Evolutionary conservation across 1,139 yeast species (phyloP).

Genomic region (Taphrina deformans): DNA sequence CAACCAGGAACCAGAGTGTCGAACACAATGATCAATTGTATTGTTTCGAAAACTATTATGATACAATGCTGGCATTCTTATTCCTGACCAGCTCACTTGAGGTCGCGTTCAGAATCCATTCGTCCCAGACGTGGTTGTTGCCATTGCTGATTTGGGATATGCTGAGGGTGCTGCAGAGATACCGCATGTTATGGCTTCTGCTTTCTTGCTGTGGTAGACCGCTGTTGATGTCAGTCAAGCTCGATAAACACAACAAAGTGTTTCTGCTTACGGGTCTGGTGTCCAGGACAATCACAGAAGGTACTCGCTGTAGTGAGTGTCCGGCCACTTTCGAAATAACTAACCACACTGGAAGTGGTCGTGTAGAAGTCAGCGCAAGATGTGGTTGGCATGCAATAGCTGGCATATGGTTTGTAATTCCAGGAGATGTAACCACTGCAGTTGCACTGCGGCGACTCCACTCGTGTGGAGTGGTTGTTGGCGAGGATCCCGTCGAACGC

Average conservation of each 20-base stretch:
- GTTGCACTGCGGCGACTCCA: conserved; percentile 12
- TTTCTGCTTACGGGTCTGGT: not conserved
- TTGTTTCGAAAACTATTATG: too few species aligned
- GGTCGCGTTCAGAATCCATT: not conserved
- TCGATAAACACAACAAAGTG: not conserved
- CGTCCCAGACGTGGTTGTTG: not conserved
- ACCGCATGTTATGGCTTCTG: not conserved
- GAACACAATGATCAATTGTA: not conserved
- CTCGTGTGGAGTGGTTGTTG: conserved; percentile 3
- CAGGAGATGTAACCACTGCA: conserved; percentile 8
- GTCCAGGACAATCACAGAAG: conserved; percentile 7
- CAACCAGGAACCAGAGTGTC: not conserved
- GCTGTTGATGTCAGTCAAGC: not conserved
- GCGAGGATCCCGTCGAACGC: conserved; percentile 5
- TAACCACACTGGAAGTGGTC: not conserved
- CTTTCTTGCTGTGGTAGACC: not conserved
- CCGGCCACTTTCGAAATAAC: not conserved
- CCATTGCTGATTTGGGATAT: not conserved
- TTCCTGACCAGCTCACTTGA: too few species aligned
- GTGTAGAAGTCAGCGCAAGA: not conserved
- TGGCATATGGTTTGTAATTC: conserved; percentile 1
- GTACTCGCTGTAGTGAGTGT: not conserved
- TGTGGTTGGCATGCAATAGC: conserved; percentile 11
- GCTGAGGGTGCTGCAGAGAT: not conserved
- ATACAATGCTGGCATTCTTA: too few species aligned